Conservation (phyloP, 2,329 filamentous ascomycete genomes). For the Colletotrichum nymphaeae region DNA sequence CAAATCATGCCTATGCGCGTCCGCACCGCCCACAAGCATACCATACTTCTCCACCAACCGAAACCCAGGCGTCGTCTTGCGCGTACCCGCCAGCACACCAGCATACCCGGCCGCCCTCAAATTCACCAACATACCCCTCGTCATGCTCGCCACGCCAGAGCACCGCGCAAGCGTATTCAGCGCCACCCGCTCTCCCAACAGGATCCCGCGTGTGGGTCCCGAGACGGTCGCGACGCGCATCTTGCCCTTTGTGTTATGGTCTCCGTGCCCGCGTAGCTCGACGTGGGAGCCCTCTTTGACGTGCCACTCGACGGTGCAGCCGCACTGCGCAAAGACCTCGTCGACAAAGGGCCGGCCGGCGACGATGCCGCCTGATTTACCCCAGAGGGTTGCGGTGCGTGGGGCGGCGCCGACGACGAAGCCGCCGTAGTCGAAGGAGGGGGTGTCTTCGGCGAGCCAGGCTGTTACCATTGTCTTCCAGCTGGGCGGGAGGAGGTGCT, state of each 20-base stretch:
- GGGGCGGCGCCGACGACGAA: constrained; percentile 87
- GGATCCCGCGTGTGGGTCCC: constrained; percentile 81
- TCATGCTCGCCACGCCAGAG: constrained; percentile 86
- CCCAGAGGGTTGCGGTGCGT: constrained; percentile 74
- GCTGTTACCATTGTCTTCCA: constrained; percentile 84
- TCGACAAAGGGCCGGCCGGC: constrained; percentile 96
- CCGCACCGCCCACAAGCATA: constrained; percentile 93
- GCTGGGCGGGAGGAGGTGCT: constrained; percentile 83
- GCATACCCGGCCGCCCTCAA: constrained; percentile 77
- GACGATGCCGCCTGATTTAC: constrained; percentile 81
- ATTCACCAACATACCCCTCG: constrained; percentile 63
- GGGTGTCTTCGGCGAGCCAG: constrained; percentile 97
- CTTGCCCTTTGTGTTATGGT: constrained; percentile 54
- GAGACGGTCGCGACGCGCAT: constrained; percentile 81
- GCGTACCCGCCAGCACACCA: constrained; percentile 90
- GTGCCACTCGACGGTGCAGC: constrained; percentile 93
- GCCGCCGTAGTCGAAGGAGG: constrained; percentile 95
- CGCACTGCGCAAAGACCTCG: constrained; percentile 90
- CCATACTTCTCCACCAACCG: constrained; percentile 97
- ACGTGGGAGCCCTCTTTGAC: constrained; percentile 79
- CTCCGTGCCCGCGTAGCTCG: constrained; percentile 60
- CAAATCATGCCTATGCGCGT: constrained; percentile 91
- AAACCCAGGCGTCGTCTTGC: constrained; percentile 98
- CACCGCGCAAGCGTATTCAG: constrained; percentile 92
- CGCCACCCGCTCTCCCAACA: constrained; percentile 94